Conservation (phyloP, 192 early-diverging fungal species). For the Funneliformis mosseae region DNA sequence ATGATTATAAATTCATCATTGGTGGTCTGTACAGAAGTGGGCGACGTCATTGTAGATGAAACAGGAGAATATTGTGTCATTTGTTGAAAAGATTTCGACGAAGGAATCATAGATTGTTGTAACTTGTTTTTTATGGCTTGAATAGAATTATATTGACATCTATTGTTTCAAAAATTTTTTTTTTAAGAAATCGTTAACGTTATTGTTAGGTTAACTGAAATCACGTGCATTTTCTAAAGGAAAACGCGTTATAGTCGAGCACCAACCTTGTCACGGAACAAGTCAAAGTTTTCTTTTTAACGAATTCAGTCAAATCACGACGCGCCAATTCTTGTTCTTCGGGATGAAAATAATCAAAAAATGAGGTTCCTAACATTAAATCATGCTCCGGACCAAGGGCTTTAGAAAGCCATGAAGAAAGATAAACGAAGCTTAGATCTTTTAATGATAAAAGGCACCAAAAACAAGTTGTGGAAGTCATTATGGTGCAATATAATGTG, state of each 20-base stretch:
- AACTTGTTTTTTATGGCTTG: slow-evolving; percentile 1
- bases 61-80: neutral
- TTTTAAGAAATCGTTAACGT: neutral
- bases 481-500: neutral
- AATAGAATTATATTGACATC: slow-evolving; percentile 30
- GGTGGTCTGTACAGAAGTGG: slow-evolving; percentile 26
- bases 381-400: slow-evolving; percentile 43
- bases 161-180: neutral
- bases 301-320: slow-evolving; percentile 45
- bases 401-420: slow-evolving; percentile 43
- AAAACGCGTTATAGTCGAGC: neutral
- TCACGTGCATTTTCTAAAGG: neutral
- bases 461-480: slow-evolving; percentile 37
- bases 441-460: slow-evolving; percentile 48
- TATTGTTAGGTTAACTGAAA: neutral
- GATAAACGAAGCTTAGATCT: slow-evolving; percentile 47
- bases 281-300: slow-evolving; percentile 46
- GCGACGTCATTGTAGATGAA: neutral
- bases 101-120: neutral
- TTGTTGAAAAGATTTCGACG: slow-evolving; percentile 3
- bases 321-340: slow-evolving; percentile 45
- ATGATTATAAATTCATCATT: slow-evolving; percentile 47
- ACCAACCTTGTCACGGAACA: slow-evolving; percentile 47
- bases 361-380: slow-evolving; percentile 42
- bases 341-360: slow-evolving; percentile 52